Evolutionary conservation across 129 eudicot genomes (phyloP), one percentile per base, ranked within the genome.

Genomic region (Tagetes erecta): DNA sequence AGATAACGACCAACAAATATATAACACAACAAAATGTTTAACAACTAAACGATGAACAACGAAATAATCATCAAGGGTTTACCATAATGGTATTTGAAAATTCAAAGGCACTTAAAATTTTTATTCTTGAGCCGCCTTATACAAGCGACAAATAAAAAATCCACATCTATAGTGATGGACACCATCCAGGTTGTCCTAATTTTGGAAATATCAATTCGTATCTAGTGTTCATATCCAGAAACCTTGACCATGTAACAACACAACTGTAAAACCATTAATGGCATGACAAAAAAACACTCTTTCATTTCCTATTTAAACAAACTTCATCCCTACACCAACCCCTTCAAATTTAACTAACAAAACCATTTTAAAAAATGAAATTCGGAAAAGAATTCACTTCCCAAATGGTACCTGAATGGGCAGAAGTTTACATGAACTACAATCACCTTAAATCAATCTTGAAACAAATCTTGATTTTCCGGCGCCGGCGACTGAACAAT

Each of bases 341-440:
- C 44, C 39, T 33, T 67, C 30, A 36, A 53, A 5, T 42, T 2
- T 1, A 38, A 35, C 35, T 38, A 3, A 12, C 30, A 14, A 64
- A 45, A 14, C 0, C 1, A 68, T 20, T 20, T 20, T 20, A 20
- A 20, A 20, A 59, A 62, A 89, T 89, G 96, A 89, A 89, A 74
- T 86, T 86, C 31, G 96, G 85, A 36, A 86, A 86, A 76, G 89
- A 86, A 73, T 79, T 80, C 12, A 55, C 88, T 45, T 82, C 89
- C 44, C 96, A 86, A 13, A 84, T 80, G 92, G 92, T 89, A 53
- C 89, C 77, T 6, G 89, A 89, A 83, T 89, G 96, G 96, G 78
- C 84, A 36, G 84, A 69, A 69, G 89, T 86, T 13, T 89, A 89
- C 83, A 75, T 89, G 87, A 84, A 86, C 49, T 84, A 89, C 85